Percentiles rank a stretch among this genome's conserved stretches.
Conservation (phyloP, 2,329 filamentous ascomycete genomes). For the Epichloe hybrida region DNA sequence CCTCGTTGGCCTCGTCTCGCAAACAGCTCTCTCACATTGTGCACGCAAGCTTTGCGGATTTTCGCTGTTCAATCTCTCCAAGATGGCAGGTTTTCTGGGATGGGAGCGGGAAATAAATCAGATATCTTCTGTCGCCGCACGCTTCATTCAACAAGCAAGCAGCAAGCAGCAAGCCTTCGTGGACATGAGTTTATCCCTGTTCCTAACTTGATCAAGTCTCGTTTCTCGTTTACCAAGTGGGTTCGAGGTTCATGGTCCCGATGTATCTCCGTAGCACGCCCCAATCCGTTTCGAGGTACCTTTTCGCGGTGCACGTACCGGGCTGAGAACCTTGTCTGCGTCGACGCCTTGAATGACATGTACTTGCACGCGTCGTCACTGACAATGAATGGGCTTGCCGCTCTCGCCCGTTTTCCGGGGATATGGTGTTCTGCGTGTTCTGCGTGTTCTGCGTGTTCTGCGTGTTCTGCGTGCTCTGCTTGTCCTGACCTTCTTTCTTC, state of each 20-base stretch:
- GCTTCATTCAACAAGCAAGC: not conserved
- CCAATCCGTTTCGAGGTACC: conserved; percentile 5
- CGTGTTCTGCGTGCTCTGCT: not conserved
- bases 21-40: not conserved
- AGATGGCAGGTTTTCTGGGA: not conserved
- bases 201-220: not conserved
- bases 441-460: not conserved
- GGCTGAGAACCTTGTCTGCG: conserved; percentile 5
- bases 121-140: not conserved
- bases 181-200: not conserved
- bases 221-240: not conserved
- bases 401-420: conserved; percentile 2
- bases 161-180: not conserved
- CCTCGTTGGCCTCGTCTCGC: not conserved
- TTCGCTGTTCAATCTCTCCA: not conserved
- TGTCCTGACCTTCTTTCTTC: not conserved
- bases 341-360: not conserved
- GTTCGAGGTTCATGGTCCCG: conserved; percentile 1
- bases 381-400: not conserved
- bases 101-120: not conserved
- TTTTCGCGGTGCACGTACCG: conserved; percentile 1
- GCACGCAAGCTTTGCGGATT: not conserved
- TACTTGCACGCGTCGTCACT: conserved; percentile 2
- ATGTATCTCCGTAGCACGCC: conserved; percentile 2
- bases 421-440: not conserved